Base-by-base conservation (phyloP, 352 stramenopile species). In the Globisporangium alternatum region DNA sequence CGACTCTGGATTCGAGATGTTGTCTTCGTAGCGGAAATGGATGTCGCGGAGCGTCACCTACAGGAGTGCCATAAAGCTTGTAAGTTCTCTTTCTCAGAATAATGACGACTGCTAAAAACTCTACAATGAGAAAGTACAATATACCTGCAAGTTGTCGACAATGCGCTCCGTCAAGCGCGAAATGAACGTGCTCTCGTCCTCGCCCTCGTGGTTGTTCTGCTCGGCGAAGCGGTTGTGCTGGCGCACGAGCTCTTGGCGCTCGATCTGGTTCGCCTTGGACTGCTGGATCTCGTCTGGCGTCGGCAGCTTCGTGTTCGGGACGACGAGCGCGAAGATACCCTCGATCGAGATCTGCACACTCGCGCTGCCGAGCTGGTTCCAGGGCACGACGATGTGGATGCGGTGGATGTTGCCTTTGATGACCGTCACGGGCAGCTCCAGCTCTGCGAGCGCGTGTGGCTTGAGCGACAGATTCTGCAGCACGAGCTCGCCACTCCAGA, bases 401-500 rank as follows among this genome's bases (percentile, higher is more conserved):
- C 84, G 83, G 12, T 56, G 57, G 15, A 95, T 80, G 25, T 54
- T 78, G 56, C 86, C 86, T 39, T 75, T 74, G 25, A 88, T 65
- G 31, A 95, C 75, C 12, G 75, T 68, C 51, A 95, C 77, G 22
- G 86, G 86, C 21, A 95, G 65, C 45, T 93, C 73, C 31, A 95
- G 66, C 67, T 95, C 86, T 0, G 80, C 81, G 28, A 95, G 68
- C 43, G 86, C 86, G 56, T 91, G 78, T n/a, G 84, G 78, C 64
- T 93, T 93, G 39, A 95, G 75, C 41, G 61, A 68, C n/a, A 95
- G 66, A 56, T 91, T 77, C 25, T 80, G 80, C 58, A 95, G 68
- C 65, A 85, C 69, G 28, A 95, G 64, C 61, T 95, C 86, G n/a
- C 86, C 86, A 55, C 82, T 93, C 86, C 86, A 95, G 31, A 95